phyloP scores from a whole-genome alignment of 352 stramenopile species.

The Aphanomyces cochlioides region DNA sequence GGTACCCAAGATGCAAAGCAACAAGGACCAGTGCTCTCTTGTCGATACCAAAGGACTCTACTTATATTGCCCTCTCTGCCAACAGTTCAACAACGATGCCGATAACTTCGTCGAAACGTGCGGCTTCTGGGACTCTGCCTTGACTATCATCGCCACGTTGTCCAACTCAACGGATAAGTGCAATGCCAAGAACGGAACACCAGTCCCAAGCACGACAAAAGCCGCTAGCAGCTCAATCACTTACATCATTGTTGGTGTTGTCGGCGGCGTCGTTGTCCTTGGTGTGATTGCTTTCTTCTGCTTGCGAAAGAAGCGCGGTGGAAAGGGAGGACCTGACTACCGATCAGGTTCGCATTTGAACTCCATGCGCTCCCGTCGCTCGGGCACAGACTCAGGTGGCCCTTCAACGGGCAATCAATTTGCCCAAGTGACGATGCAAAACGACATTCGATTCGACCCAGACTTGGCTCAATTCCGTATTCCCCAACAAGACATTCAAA shows the following conservation, averaged over 20 bases:
- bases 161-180: neutral
- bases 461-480: conserved; percentile 50
- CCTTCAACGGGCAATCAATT: conserved; percentile 1
- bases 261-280: conserved; percentile 44
- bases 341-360: conserved; percentile 30
- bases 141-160: neutral
- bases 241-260: conserved; percentile 45
- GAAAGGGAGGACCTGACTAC: neutral
- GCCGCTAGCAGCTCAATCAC: conserved; percentile 37
- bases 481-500: conserved; percentile 47
- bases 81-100: neutral
- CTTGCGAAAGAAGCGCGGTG: conserved; percentile 34
- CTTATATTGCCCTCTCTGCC: conserved; percentile 7
- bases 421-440: conserved; percentile 11
- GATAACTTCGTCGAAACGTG: conserved; percentile 15
- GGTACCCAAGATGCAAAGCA: neutral
- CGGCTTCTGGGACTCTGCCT: conserved; percentile 19
- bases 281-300: conserved; percentile 42
- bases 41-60: neutral
- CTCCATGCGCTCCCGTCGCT: conserved; percentile 1
- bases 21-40: neutral
- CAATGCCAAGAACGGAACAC: neutral
- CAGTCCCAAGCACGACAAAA: neutral
- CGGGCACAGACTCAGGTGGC: conserved; percentile 32
- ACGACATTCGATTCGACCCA: conserved; percentile 53